Conservation (phyloP, 169 alveolate species). For the Plasmodium falciparum region DNA sequence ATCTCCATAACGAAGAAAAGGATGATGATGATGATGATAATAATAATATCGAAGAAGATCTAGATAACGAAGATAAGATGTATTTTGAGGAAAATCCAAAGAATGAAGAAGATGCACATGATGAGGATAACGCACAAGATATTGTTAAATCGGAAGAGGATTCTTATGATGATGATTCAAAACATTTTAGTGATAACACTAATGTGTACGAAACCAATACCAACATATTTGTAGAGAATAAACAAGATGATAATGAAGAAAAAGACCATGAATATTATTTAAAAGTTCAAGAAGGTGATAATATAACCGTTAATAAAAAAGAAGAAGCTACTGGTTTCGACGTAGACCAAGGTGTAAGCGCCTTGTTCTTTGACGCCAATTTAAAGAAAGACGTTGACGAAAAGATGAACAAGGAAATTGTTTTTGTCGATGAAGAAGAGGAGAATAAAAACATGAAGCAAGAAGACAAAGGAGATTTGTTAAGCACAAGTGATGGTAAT, state of each 20-base stretch:
- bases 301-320: too few relatives aligned
- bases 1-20: too few relatives aligned
- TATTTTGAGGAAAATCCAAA: too few relatives aligned
- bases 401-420: not conserved
- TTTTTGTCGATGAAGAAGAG: not conserved
- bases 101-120: too few relatives aligned
- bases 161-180: too few relatives aligned
- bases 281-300: not conserved
- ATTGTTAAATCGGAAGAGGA: too few relatives aligned
- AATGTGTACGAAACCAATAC: not conserved
- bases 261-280: not conserved
- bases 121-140: too few relatives aligned
- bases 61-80: too few relatives aligned
- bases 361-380: not conserved
- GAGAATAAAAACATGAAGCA: not conserved
- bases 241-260: not conserved
- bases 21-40: too few relatives aligned
- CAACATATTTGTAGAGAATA: not conserved
- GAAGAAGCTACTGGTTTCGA: too few relatives aligned
- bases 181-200: too few relatives aligned
- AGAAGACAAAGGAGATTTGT: not conserved
- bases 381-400: not conserved
- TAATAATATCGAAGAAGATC: too few relatives aligned
- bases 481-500: not conserved
- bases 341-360: not conserved